These are phyloP conservation scores for Dichotomocladium elegans DNA, from an alignment of 371 early-diverging fungal species.

Conservation along the genomic window DNA sequence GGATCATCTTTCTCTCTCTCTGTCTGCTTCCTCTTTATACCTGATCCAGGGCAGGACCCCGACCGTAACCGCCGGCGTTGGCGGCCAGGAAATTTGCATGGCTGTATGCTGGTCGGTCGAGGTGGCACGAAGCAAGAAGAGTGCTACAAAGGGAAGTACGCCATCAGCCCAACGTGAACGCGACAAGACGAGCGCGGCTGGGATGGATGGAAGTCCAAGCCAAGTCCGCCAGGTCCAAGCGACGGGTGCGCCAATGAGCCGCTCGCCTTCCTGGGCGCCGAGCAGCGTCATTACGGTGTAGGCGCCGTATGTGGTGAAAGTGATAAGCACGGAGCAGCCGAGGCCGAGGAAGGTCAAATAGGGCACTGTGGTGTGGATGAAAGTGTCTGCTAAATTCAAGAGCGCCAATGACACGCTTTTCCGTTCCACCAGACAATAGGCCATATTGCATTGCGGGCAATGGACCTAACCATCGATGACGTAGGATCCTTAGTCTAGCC, in stretches of 20 bases:
- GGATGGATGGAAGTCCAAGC: constrained; percentile 63
- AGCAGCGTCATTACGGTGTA: constrained; percentile 69
- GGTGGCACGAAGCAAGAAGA: constrained; percentile 23
- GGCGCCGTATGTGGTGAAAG: constrained; percentile 65
- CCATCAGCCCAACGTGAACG: constrained; percentile 44
- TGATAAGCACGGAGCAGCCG: constrained; percentile 59
- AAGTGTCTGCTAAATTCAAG: constrained; percentile 49
- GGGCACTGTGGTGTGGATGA: constrained; percentile 60
- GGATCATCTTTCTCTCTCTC: background rate
- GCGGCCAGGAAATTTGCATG: constrained; percentile 48
- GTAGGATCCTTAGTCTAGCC: constrained; percentile 24
- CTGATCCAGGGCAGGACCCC: constrained; percentile 59
- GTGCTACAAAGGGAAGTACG: constrained; percentile 27
- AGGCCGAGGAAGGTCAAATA: constrained; percentile 61
- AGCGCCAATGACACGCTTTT: constrained; percentile 46
- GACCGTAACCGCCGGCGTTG: constrained; percentile 48
- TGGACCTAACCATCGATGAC: constrained; percentile 55
- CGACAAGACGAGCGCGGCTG: constrained; percentile 58
- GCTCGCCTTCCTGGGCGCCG: constrained; percentile 62
- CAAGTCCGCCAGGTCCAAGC: constrained; percentile 68
- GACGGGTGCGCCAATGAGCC: constrained; percentile 55
- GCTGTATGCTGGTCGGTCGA: constrained; percentile 22
- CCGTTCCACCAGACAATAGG: constrained; percentile 57
- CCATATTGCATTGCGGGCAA: constrained; percentile 71
- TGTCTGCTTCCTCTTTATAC: constrained; percentile 18